Percentiles rank a stretch among this genome's conserved stretches.
These are phyloP conservation scores for Pogostemon cablin DNA, from an alignment of 257 asterid genomes.

Conservation along the genomic window DNA sequence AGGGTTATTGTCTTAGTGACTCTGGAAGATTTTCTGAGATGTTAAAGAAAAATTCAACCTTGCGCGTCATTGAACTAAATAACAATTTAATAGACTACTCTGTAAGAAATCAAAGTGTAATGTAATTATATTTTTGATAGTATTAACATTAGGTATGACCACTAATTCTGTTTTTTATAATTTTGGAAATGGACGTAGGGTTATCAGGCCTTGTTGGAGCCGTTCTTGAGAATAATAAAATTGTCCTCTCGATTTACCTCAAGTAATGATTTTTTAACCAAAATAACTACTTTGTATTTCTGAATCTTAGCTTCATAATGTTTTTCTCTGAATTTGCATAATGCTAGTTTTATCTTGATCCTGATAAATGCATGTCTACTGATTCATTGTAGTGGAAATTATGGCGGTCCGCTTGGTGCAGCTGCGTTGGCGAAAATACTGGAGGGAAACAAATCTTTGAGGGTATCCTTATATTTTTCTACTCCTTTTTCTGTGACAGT, in stretches of 20 bases:
- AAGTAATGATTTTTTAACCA: constrained; percentile 55
- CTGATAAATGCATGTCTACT: constrained; percentile 16
- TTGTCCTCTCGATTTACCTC: constrained; percentile 67
- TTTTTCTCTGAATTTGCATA: constrained; percentile 8
- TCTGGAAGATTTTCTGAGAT: constrained; percentile 50
- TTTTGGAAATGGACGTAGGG: constrained; percentile 96
- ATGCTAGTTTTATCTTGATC: constrained; percentile 21
- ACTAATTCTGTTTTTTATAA: constrained; percentile 46
- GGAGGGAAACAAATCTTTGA: constrained; percentile 83
- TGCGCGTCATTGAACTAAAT: constrained; percentile 87
- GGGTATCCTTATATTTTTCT: constrained; percentile 48
- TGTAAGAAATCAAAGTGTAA: constrained; percentile 55
- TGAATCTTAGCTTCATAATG: constrained; percentile 14
- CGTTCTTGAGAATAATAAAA: constrained; percentile 83
- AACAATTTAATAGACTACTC: constrained; percentile 94
- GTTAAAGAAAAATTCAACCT: constrained; percentile 86
- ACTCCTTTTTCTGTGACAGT: too few relatives aligned
- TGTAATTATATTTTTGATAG: constrained; percentile 23
- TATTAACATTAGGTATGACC: constrained; percentile 25
- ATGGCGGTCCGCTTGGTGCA: constrained; percentile 97
- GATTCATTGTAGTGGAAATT: constrained; percentile 74
- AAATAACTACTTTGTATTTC: constrained; percentile 9
- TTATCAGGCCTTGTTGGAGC: constrained; percentile 97
- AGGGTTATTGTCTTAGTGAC: constrained; percentile 16
- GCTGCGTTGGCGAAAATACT: constrained; percentile 88